These are phyloP conservation scores for Leishmania aethiopica DNA, from an alignment of 208 protist genomes.

Conservation along the genomic window DNA sequence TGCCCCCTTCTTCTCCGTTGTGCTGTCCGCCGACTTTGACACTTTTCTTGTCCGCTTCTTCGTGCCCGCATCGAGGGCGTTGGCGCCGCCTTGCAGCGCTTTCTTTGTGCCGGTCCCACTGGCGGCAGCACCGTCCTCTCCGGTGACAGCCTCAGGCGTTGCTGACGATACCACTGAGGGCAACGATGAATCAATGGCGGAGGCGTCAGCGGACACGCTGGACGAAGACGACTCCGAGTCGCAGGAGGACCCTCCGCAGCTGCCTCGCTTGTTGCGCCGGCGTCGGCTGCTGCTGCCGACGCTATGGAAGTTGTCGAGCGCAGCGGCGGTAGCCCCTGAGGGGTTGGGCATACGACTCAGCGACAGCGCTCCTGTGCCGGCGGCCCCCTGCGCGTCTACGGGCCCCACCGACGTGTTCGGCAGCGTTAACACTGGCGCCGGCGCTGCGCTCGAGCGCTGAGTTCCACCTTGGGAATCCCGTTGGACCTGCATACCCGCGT, in stretches of 20 bases:
- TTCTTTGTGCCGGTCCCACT: neutral
- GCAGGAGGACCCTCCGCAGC: neutral
- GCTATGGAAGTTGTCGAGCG: neutral
- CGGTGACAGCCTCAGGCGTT: no score
- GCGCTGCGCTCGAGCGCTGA: neutral
- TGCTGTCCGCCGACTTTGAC: neutral
- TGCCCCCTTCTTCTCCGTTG: neutral
- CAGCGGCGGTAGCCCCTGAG: neutral
- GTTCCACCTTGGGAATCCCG: neutral
- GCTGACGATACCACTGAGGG: neutral
- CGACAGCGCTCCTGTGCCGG: neutral
- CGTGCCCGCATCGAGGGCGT: neutral
- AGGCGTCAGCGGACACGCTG: neutral
- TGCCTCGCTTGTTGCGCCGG: neutral
- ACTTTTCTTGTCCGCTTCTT: neutral
- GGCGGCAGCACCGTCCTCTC: no score
- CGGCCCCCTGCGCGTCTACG: neutral
- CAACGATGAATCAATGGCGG: neutral
- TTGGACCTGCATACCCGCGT: neutral
- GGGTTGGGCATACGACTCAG: constrained; percentile 7
- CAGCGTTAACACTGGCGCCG: no score
- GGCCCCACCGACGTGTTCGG: neutral
- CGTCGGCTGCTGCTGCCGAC: neutral
- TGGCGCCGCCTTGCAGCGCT: neutral
- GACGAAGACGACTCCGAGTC: constrained; percentile 7